Conservation (phyloP, 352 stramenopile species). For the Pythium volutum region DNA sequence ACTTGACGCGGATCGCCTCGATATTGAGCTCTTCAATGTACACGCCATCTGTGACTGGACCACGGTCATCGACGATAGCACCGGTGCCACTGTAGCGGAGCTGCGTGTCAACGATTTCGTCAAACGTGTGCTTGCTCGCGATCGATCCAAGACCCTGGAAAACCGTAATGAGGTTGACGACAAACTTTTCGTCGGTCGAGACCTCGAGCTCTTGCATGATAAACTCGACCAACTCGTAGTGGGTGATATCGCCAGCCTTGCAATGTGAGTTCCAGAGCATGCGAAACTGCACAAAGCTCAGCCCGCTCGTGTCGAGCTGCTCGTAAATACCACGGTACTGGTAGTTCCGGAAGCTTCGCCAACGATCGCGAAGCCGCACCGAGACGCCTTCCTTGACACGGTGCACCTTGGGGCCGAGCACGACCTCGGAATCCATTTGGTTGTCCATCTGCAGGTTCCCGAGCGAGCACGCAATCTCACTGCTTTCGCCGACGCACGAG, state of each 20-base stretch:
- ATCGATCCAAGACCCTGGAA: conserved; percentile 84
- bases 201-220: conserved; percentile 88
- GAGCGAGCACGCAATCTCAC: conserved; percentile 76
- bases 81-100: conserved; percentile 51
- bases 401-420: conserved; percentile 79
- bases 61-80: conserved; percentile 26
- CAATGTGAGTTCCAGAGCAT: conserved; percentile 86
- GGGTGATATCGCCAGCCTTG: conserved; percentile 72
- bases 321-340: conserved; percentile 81
- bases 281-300: conserved; percentile 80
- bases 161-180: conserved; percentile 87
- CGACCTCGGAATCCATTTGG: conserved; percentile 85
- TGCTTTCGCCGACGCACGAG: conserved; percentile 72
- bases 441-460: conserved; percentile 90
- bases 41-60: conserved; percentile 48
- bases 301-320: conserved; percentile 59
- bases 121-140: conserved; percentile 69
- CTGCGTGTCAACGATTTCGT: conserved; percentile 77
- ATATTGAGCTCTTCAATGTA: conserved; percentile 89
- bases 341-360: conserved; percentile 82
- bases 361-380: conserved; percentile 78
- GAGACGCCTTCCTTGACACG: conserved; percentile 85
- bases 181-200: conserved; percentile 89
- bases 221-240: conserved; percentile 85
- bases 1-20: conserved; percentile 80